phyloP scores from a whole-genome alignment of 2,329 filamentous ascomycete genomes.

The Apiospora pterosperma region DNA sequence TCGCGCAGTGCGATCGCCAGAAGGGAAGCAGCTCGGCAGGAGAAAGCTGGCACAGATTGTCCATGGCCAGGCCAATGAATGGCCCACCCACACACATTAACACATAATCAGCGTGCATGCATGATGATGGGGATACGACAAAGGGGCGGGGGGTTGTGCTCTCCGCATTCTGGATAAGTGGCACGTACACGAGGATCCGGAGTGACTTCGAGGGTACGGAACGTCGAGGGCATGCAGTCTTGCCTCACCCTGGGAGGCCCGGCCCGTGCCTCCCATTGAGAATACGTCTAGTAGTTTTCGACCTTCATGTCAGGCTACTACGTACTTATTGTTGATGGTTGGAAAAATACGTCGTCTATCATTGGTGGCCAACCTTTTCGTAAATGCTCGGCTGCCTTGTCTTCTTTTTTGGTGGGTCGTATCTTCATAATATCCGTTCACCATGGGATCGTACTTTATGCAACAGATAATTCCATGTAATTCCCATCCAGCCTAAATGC shows the following conservation, averaged over 20 bases:
- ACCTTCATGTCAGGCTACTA: background rate
- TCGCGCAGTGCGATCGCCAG: background rate
- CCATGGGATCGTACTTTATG: background rate
- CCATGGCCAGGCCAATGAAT: too few relatives aligned
- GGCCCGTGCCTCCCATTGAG: background rate
- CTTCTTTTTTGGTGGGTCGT: background rate
- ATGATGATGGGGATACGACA: background rate
- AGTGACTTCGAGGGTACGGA: background rate
- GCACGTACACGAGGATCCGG: background rate
- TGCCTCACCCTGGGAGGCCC: background rate
- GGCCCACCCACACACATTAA: background rate
- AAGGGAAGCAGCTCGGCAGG: background rate
- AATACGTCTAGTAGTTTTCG: too few relatives aligned
- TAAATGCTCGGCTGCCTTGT: too few relatives aligned
- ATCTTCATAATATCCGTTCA: background rate
- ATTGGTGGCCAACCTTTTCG: background rate
- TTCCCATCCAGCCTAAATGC: background rate
- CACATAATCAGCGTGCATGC: background rate
- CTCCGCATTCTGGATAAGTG: background rate
- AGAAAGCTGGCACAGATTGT: too few relatives aligned
- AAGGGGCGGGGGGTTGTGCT: background rate
- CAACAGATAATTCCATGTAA: background rate
- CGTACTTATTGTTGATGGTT: background rate
- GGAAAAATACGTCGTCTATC: background rate
- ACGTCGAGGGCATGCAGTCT: background rate